Percentiles rank a stretch among this genome's conserved stretches.
Evolutionary conservation across 148 eudicot species (phyloP).

Genomic region (Persicaria tinctoria): DNA sequence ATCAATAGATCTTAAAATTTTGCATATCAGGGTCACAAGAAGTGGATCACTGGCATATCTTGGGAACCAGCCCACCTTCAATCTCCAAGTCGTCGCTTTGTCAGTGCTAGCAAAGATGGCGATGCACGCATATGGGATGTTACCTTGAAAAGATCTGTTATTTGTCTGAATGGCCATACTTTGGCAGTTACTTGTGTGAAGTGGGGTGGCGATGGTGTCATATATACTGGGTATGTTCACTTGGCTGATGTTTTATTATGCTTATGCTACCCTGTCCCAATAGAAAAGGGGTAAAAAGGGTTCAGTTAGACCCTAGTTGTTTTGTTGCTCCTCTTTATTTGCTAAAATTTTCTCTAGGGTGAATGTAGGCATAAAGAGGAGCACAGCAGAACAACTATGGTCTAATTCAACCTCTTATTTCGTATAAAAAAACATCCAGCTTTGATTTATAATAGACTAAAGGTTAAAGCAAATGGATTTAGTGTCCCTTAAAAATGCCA

Average conservation of each 20-base stretch:
- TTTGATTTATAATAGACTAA: background rate
- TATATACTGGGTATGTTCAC: conserved; percentile 84
- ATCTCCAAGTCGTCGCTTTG: conserved; percentile 88
- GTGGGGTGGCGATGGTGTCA: conserved; percentile 97
- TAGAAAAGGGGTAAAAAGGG: too few species aligned
- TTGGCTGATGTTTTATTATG: background rate
- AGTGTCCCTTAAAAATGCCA: background rate
- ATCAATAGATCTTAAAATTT: conserved; percentile 11
- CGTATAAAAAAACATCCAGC: background rate
- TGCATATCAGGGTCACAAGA: conserved; percentile 82
- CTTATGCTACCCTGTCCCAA: too few species aligned
- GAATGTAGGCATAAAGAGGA: too few species aligned
- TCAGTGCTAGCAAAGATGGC: conserved; percentile 96
- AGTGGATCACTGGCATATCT: conserved; percentile 91
- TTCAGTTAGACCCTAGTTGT: too few species aligned
- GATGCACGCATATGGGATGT: conserved; percentile 97
- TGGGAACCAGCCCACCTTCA: conserved; percentile 97
- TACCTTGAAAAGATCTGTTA: conserved; percentile 49
- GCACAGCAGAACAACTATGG: too few species aligned
- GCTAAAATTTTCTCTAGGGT: too few species aligned
- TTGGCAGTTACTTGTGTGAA: conserved; percentile 91
- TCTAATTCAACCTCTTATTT: too few species aligned
- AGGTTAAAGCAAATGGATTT: background rate
- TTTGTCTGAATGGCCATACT: conserved; percentile 83
- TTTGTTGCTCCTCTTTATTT: background rate